Base-by-base conservation (phyloP, 2,329 filamentous ascomycete species). In the Ceratocystis ficicola region DNA sequence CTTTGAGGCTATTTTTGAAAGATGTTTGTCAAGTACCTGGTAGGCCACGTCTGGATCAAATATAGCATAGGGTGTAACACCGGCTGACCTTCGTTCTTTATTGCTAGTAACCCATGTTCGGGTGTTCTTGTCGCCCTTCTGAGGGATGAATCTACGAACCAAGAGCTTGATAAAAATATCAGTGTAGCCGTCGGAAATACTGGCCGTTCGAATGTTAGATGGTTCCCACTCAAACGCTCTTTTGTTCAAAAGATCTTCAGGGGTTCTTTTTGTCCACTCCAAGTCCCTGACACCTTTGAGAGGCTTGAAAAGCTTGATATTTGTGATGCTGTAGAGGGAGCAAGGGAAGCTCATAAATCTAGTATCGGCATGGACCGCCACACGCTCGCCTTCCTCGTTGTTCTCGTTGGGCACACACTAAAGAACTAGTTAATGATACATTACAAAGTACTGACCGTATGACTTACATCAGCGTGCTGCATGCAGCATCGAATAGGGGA, bases 281-380 rank as follows among this genome's bases (percentile, higher is more conserved):
- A 78, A 78, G 0, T 81, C 82, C 62, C 81, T 79, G 28, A 84
- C 82, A 68, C 82, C 80, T 12, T 28, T 28, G 5, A 81, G 81
- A 0, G 81, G 79, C 70, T 85, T 85, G 72, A 81, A 84, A 7
- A 85, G 75, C 62, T 76, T 77, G 61, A 85, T 76, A 64, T 85
- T 82, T 10, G 79, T 81, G 68, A 86, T 81, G 71, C 85, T 85
- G 72, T 81, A 81, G n/a, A 83, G 78, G 63, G 84, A 74, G 69
- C 83, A 86, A 7, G 81, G 82, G 28, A 28, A 28, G 28, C 28
- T 6, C 5, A 4, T 28, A 5, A 28, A 5, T 28, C 28, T 28
- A 5, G 5, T 28, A 28, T 5, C 2, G 22, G 22, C 22, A 2
- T 25, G 22, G 2, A 25, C 22, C 22, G 22, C 22, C 22, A 25